Evolutionary conservation across 495 filamentous ascomycete genomes (phyloP), one percentile per base, ranked within the genome.

Genomic region (Trichoderma erinaceum): DNA sequence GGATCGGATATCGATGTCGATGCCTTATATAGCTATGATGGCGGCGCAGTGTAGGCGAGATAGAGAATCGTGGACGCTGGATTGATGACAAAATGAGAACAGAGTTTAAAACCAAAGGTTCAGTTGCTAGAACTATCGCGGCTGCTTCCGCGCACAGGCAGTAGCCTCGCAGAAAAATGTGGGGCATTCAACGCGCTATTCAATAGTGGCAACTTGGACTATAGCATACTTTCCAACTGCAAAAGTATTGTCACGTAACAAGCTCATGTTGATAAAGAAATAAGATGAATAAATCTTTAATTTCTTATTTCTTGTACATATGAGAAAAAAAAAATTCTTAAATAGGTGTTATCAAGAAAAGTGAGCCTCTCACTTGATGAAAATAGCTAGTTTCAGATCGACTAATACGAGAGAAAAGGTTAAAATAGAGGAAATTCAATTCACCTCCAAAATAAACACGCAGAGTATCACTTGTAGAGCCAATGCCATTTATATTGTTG

Each of bases 121-220:
- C n/a, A 13, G 7, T n/a, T 16, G 15, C 48, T 12, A 15, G 11
- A 61, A 11, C 25, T 29, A 16, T 61, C 8, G 23, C 56, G 56
- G 16, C 8, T 8, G 56, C 16, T 35, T 27, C 56, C 56, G 56
- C 25, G 56, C 25, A 2, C 56, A 29, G 56, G 56, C 56, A 61
- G 56, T 61, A 61, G 56, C 56, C 56, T 61, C 56, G 56, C 56
- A 61, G 56, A 18, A 23, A 61, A 61, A 15, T 61, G 12, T 61
- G 56, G 56, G 56, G 56, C 56, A 3, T 18, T 11, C 4, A 12
- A 18, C 56, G 56, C 56, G 56, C 56, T 61, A 56, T 11, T 46
- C 18, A n/a, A 16, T 7, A n/a, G n/a, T n/a, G 15, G 15, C n/a
- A 16, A 48, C 44, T 13, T 48, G 44, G 5, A 48, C n/a, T n/a